Evolutionary conservation across 1,139 yeast genomes (phyloP), one percentile per base, ranked within the genome.

Genomic region (Kodamaea sp.): DNA sequence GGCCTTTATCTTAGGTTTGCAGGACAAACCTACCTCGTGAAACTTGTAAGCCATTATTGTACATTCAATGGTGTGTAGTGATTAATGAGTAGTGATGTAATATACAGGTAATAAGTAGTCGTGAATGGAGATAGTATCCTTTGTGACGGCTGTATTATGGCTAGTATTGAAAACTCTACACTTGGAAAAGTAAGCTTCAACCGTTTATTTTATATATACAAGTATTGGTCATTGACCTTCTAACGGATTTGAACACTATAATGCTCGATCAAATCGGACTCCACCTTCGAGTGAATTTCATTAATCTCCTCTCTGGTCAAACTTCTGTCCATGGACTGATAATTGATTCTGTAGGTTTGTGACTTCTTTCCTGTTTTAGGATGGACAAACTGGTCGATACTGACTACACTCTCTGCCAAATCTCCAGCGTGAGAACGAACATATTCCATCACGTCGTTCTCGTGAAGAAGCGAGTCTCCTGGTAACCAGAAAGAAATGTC

Each of bases 401-500:
- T 62, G 26, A 73, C 66, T 4, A 92, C 98, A 51, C 81, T 85
- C 58, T 90, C 98, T 1, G 89, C 95, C 45, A 88, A 66, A 62
- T 88, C 96, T 6, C 95, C 94, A 6, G 95, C 96, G 37, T 76
- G 74, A 35, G 76, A 73, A 54, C 98, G 78, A 15, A 92, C 95
- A 35, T 86, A 74, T 59, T 92, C 98, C 96, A 89, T 92, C 22
- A 92, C 73, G 55, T 94, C 98, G 55, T 94, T 92, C 43, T 79
- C 85, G 51, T 90, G 97, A 26, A 89, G 63, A 12, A 49, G 50
- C 0, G 57, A 46, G 12, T 53, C 55, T 2, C 58, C 53, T 5
- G 88, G 82, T 22, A 88, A 66, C 97, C 97, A 92, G 61, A 92
- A 92, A 6, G 97, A 87, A 21, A 90, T 79, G 55, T 92, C 98